A percentile compares a stretch with the other conserved stretches of the same genome.
Conservation (phyloP, 208 protist genomes). For the Strigomonas culicis region DNA sequence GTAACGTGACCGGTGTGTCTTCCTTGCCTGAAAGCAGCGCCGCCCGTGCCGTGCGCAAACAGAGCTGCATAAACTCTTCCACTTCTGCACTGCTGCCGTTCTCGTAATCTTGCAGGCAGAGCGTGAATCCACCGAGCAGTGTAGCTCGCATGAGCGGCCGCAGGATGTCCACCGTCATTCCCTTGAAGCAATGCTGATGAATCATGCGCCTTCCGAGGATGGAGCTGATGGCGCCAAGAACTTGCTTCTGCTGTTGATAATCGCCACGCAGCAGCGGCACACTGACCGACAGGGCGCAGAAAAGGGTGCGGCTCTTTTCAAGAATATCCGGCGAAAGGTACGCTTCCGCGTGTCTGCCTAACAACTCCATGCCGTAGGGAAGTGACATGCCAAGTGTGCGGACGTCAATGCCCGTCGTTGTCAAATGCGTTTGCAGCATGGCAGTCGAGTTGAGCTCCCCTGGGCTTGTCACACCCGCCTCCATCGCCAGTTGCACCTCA, state of each 20-base stretch:
- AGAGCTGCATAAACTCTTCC: conserved; percentile 16
- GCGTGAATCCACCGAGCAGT: conserved; percentile 50
- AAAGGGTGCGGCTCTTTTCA: conserved; percentile 16
- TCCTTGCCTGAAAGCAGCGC: conserved; percentile 6
- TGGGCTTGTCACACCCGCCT: conserved; percentile 38
- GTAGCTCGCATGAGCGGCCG: conserved; percentile 48
- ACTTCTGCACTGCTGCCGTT: conserved; percentile 8
- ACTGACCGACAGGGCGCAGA: conserved; percentile 9
- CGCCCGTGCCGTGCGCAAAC: conserved; percentile 8
- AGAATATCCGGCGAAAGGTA: conserved; percentile 38
- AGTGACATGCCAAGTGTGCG: conserved; percentile 52
- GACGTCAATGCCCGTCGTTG: conserved; percentile 41
- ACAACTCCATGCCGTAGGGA: conserved; percentile 78
- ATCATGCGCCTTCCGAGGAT: conserved; percentile 62
- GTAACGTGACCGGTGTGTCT: conserved; percentile 16
- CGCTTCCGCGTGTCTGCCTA: conserved; percentile 50
- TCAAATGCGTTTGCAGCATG: conserved; percentile 74
- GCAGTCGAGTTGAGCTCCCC: conserved; percentile 60
- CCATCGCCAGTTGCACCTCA: conserved; percentile 47
- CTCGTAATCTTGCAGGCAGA: conserved; percentile 63
- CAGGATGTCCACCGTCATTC: conserved; percentile 31
- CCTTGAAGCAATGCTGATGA: conserved; percentile 42
- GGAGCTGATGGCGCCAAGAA: conserved; percentile 19
- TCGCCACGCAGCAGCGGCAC: conserved; percentile 27
- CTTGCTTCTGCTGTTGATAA: conserved; percentile 9